Percentiles rank a stretch among this genome's conserved stretches.
Evolutionary conservation across 305 asterid genomes (phyloP).

Genomic region (Rubia occidens): DNA sequence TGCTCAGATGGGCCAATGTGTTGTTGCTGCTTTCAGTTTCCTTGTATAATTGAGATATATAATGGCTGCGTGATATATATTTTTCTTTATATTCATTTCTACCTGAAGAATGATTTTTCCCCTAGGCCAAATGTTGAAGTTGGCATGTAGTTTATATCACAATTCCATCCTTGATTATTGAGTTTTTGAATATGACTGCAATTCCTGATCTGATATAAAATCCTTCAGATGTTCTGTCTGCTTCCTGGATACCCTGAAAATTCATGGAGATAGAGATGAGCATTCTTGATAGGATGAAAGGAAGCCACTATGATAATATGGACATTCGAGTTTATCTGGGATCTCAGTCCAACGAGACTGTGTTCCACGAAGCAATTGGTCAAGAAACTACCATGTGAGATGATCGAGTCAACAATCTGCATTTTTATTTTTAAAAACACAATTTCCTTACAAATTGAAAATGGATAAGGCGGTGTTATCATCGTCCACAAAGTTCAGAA

Average conservation of each 20-base stretch:
- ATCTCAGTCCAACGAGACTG: constrained; percentile 80
- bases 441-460: not conserved
- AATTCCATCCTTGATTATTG: constrained; percentile 68
- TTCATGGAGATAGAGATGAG: constrained; percentile 11
- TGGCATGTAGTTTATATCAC: constrained; percentile 39
- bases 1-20: too few species aligned
- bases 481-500: not conserved
- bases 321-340: constrained; percentile 70
- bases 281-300: not conserved
- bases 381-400: constrained; percentile 89
- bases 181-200: constrained; percentile 56
- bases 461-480: not conserved
- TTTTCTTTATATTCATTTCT: not conserved
- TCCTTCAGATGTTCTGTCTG: constrained; percentile 85
- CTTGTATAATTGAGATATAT: too few species aligned
- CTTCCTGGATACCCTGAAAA: constrained; percentile 87
- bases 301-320: not conserved
- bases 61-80: too few species aligned
- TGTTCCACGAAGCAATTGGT: constrained; percentile 69
- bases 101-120: not conserved
- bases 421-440: constrained; percentile 9
- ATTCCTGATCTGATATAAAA: constrained; percentile 83
- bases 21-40: too few species aligned
- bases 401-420: constrained; percentile 82
- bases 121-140: not conserved